Evolutionary conservation across 352 stramenopile species (phyloP).

Genomic region (Phytophthora meadii): DNA sequence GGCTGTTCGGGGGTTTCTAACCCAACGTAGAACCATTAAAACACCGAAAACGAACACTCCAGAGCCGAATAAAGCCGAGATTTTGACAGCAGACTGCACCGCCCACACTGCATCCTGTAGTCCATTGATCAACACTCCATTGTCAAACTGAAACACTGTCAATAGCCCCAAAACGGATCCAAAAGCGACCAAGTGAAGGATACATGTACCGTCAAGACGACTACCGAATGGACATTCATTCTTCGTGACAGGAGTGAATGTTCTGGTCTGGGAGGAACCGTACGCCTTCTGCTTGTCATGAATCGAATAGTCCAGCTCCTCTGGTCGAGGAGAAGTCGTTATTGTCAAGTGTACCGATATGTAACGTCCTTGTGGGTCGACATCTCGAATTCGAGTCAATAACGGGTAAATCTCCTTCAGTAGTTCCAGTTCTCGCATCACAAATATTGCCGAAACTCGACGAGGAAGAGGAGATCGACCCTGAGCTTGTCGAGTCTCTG

Average conservation of each 20-base stretch:
- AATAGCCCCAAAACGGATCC: slow-evolving; percentile 15
- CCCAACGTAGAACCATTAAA: slow-evolving; percentile 4
- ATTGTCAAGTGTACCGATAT: slow-evolving; percentile 34
- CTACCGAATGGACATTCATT: slow-evolving; percentile 10
- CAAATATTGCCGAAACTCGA: slow-evolving; percentile 45
- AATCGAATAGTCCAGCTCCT: slow-evolving; percentile 17
- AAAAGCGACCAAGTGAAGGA: slow-evolving; percentile 24
- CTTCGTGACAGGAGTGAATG: background rate
- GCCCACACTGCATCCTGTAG: slow-evolving; percentile 24
- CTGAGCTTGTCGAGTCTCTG: slow-evolving; percentile 22
- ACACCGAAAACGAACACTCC: slow-evolving; percentile 6
- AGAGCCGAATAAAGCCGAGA: slow-evolving; percentile 13
- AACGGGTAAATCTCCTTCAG: slow-evolving; percentile 49
- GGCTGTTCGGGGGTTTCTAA: background rate
- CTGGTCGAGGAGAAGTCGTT: slow-evolving; percentile 27
- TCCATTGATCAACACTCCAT: slow-evolving; percentile 14
- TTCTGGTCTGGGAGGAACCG: background rate
- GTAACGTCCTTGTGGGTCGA: slow-evolving; percentile 32
- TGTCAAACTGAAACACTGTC: slow-evolving; percentile 17
- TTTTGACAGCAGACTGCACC: slow-evolving; percentile 15
- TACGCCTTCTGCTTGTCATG: background rate
- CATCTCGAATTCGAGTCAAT: slow-evolving; percentile 26
- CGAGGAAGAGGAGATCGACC: slow-evolving; percentile 16
- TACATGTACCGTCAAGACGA: background rate
- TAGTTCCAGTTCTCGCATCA: slow-evolving; percentile 48